Percentiles rank a stretch among this genome's conserved stretches.
Evolutionary conservation across 208 protist genomes (phyloP).

Genomic region (Acanthamoeba royreba): DNA sequence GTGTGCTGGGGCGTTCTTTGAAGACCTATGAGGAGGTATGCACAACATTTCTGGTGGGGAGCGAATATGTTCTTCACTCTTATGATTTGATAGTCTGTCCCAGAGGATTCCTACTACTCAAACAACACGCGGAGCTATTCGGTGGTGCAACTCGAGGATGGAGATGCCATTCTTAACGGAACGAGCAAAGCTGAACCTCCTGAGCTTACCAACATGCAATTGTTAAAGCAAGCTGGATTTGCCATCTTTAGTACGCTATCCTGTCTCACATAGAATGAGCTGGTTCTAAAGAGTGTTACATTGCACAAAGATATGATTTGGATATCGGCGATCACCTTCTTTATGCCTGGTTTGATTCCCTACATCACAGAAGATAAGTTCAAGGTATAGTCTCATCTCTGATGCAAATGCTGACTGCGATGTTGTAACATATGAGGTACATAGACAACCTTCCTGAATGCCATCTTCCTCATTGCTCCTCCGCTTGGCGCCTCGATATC

Average conservation of each 20-base stretch:
- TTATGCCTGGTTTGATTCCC: conserved; percentile 1
- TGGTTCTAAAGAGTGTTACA: no score
- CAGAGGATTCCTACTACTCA: not conserved
- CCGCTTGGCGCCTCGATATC: conserved; percentile 6
- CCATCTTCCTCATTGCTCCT: not conserved
- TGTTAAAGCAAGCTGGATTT: not conserved
- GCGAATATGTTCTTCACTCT: no score
- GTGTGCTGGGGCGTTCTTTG: not conserved
- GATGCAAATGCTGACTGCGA: not conserved
- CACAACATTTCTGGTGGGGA: no score
- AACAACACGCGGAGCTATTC: not conserved
- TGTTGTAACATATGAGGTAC: not conserved
- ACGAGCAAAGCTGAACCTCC: not conserved
- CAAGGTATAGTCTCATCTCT: not conserved
- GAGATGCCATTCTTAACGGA: not conserved
- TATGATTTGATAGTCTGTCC: no score
- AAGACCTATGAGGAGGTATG: no score
- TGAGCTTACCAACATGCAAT: not conserved
- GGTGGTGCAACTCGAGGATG: not conserved
- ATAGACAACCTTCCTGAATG: not conserved
- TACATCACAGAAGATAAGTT: conserved; percentile 26
- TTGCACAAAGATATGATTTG: conserved; percentile 42
- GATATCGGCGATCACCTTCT: not conserved
- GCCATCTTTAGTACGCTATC: not conserved
- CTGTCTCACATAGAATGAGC: no score